Conservation (phyloP, 257 asterid species). For the Rhazya stricta region DNA sequence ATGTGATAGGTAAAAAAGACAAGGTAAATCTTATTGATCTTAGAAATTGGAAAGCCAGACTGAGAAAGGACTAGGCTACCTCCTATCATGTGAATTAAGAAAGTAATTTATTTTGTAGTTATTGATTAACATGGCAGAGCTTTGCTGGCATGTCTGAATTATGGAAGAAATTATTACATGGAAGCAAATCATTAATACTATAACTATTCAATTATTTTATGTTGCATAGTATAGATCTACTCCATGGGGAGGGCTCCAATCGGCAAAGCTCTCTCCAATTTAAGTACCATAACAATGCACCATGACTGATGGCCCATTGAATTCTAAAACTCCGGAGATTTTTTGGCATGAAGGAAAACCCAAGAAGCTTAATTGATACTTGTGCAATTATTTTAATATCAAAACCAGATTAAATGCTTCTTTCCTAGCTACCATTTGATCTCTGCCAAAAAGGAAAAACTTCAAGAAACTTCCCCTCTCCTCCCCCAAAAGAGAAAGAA, state of each 20-base stretch:
- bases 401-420: not conserved
- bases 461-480: not conserved
- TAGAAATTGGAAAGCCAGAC: not conserved
- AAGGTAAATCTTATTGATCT: no score
- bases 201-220: not conserved
- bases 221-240: not conserved
- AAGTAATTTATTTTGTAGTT: not conserved
- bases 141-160: constrained; percentile 26
- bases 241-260: not conserved
- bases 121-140: constrained; percentile 2
- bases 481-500: not conserved
- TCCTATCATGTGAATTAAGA: not conserved
- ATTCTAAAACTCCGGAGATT: no score
- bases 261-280: not conserved
- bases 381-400: not conserved
- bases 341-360: not conserved
- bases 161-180: constrained; percentile 23
- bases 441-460: not conserved
- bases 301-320: not conserved
- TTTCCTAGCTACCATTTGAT: not conserved
- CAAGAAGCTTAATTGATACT: not conserved
- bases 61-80: no score
- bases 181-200: not conserved
- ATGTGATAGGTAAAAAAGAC: no score
- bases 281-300: not conserved